Evolutionary conservation across 2,329 filamentous ascomycete species (phyloP).

Genomic region (Epichloe sp.): DNA sequence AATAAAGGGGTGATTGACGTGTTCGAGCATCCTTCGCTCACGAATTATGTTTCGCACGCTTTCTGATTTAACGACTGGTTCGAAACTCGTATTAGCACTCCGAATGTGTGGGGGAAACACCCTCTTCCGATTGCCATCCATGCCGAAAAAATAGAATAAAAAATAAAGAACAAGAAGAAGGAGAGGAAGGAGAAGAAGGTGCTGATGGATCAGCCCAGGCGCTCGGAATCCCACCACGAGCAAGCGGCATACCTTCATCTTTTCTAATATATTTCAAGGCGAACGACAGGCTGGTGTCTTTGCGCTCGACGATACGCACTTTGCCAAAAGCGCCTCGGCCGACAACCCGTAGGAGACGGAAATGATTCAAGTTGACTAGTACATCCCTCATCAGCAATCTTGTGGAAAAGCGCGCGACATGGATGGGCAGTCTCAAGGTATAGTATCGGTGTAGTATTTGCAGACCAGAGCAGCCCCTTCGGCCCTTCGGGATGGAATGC

Average conservation of each 20-base stretch:
- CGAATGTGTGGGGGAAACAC: not conserved
- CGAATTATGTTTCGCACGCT: slow-evolving; percentile 97
- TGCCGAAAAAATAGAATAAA: too few species aligned
- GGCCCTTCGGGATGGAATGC: too few species aligned
- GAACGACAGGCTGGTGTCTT: slow-evolving; percentile 87
- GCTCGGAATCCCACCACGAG: not conserved
- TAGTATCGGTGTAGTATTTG: too few species aligned
- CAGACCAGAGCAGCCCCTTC: too few species aligned
- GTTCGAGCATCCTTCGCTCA: slow-evolving; percentile 94
- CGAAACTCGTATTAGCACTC: not conserved
- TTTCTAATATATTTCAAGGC: slow-evolving; percentile 97
- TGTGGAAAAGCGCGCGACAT: not conserved
- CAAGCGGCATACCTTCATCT: slow-evolving; percentile 65
- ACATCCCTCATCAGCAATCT: not conserved
- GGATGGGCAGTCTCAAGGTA: not conserved
- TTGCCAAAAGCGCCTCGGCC: slow-evolving; percentile 98
- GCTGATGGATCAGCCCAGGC: not conserved
- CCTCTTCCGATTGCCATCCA: not conserved
- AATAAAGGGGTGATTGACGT: slow-evolving; percentile 94
- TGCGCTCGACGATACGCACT: slow-evolving; percentile 94
- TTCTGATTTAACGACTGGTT: slow-evolving; percentile 84
- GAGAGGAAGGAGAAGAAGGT: too few species aligned
- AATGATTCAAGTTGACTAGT: slow-evolving; percentile 91
- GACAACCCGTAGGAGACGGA: slow-evolving; percentile 86
- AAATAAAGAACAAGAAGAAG: too few species aligned